These are phyloP conservation scores for Septoria petroselini DNA, from an alignment of 2,329 filamentous ascomycete genomes.

Conservation along the genomic window DNA sequence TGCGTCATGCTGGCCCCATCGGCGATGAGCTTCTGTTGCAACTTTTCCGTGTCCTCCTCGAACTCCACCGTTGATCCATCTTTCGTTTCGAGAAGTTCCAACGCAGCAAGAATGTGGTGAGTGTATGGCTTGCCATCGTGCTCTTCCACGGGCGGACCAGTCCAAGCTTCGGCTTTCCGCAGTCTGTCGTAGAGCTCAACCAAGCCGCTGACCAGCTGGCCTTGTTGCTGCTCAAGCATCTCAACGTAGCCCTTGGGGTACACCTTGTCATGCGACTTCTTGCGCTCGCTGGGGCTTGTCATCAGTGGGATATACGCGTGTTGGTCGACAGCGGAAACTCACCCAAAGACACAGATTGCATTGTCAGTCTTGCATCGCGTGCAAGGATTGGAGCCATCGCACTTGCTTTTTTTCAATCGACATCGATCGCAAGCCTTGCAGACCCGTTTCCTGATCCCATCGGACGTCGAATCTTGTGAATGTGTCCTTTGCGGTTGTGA, in stretches of 20 bases:
- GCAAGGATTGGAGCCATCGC: constrained; percentile 61
- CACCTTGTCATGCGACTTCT: constrained; percentile 64
- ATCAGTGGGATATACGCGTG: not conserved
- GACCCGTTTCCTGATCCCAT: constrained; percentile 54
- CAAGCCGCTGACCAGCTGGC: constrained; percentile 59
- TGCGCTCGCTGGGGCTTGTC: constrained; percentile 49
- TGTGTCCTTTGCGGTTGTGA: constrained; percentile 26
- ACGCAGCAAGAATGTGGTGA: constrained; percentile 60
- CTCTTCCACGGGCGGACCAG: constrained; percentile 52
- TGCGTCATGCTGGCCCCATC: constrained; percentile 48
- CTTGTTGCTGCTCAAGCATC: constrained; percentile 65
- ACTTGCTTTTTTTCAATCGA: constrained; percentile 66
- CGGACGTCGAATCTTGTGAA: constrained; percentile 31
- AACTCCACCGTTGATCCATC: constrained; percentile 53
- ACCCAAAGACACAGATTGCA: constrained; percentile 62
- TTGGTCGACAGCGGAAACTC: constrained; percentile 4
- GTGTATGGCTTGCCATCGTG: constrained; percentile 58
- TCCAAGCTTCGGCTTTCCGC: constrained; percentile 54
- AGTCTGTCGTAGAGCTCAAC: constrained; percentile 59
- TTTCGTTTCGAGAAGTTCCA: constrained; percentile 56
- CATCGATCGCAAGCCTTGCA: constrained; percentile 66
- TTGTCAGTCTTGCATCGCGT: constrained; percentile 62
- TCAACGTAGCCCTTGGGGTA: constrained; percentile 68
- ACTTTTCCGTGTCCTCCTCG: constrained; percentile 55
- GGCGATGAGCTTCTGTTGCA: constrained; percentile 56